Conservation (phyloP, 495 filamentous ascomycete genomes). For the Cladorrhinum samala region DNA sequence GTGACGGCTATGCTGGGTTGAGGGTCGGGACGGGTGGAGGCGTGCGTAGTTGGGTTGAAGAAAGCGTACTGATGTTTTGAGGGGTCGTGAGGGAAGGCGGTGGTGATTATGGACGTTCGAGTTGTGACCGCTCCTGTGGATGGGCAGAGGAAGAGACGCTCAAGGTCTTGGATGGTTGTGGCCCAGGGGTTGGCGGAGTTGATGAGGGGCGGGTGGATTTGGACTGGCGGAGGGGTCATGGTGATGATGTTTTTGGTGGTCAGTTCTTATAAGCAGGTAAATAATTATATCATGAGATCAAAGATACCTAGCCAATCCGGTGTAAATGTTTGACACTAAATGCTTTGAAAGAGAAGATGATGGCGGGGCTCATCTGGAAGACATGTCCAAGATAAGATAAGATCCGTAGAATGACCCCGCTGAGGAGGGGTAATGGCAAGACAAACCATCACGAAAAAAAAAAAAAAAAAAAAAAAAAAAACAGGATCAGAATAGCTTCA, state of each 20-base stretch:
- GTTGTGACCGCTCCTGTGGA: constrained; percentile 65
- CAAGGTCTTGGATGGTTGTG: constrained; percentile 52
- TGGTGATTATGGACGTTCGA: constrained; percentile 53
- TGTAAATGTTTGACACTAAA: too few relatives aligned
- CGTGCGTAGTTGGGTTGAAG: constrained; percentile 49
- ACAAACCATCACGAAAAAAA: not conserved
- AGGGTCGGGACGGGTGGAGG: not conserved
- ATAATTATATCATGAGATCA: not conserved
- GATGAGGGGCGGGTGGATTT: constrained; percentile 57
- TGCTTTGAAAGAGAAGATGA: not conserved
- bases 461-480: not conserved
- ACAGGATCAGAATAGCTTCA: not conserved
- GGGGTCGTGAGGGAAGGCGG: constrained; percentile 54
- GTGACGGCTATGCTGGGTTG: constrained; percentile 2
- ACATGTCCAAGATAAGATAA: constrained; percentile 4
- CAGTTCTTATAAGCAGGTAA: not conserved
- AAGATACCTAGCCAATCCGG: too few relatives aligned
- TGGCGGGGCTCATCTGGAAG: not conserved
- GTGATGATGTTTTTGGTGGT: not conserved
- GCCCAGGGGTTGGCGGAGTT: constrained; percentile 70
- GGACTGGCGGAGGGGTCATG: constrained; percentile 27
- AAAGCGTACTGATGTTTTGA: constrained; percentile 60
- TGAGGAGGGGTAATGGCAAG: not conserved
- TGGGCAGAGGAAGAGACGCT: constrained; percentile 47
- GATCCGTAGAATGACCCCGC: not conserved